phyloP scores from a whole-genome alignment of 768 basidiomycete species.

The Mycena belliarum region DNA sequence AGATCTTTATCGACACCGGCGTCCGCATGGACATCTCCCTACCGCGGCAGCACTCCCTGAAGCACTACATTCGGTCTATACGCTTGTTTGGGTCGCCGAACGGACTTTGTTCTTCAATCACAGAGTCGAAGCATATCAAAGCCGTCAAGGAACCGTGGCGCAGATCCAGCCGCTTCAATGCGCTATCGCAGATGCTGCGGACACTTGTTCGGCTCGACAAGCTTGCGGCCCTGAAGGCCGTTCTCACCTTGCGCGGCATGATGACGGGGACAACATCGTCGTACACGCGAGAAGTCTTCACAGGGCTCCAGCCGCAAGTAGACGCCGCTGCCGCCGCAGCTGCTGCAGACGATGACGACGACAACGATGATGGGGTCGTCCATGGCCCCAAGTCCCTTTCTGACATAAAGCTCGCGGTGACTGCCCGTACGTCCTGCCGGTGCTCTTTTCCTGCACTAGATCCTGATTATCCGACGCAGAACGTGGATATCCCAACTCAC shows the following conservation, averaged over 20 bases:
- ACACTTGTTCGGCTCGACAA: conserved; percentile 31
- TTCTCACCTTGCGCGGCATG: not conserved
- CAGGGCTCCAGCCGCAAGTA: not conserved
- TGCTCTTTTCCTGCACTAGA: not conserved
- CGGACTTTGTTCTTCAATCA: conserved; percentile 37
- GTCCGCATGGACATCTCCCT: not conserved
- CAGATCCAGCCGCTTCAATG: conserved; percentile 25
- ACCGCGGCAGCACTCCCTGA: not conserved
- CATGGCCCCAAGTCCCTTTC: conserved; percentile 10
- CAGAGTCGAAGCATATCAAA: conserved; percentile 34
- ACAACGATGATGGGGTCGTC: conserved; percentile 13
- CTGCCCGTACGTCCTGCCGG: conserved; percentile 5
- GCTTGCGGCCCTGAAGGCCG: not conserved
- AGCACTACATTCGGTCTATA: conserved; percentile 9
- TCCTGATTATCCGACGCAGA: not conserved
- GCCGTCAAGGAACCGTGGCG: conserved; percentile 37
- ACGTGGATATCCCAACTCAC: not conserved
- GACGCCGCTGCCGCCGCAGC: not conserved
- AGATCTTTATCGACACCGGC: not conserved
- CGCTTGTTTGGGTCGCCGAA: conserved; percentile 28
- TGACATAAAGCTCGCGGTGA: conserved; percentile 15
- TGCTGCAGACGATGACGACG: not conserved
- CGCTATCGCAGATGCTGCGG: conserved; percentile 33
- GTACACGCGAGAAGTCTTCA: not conserved
- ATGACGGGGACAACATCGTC: not conserved